phyloP scores from a whole-genome alignment of 768 basidiomycete species.

The Amanita molliuscula region DNA sequence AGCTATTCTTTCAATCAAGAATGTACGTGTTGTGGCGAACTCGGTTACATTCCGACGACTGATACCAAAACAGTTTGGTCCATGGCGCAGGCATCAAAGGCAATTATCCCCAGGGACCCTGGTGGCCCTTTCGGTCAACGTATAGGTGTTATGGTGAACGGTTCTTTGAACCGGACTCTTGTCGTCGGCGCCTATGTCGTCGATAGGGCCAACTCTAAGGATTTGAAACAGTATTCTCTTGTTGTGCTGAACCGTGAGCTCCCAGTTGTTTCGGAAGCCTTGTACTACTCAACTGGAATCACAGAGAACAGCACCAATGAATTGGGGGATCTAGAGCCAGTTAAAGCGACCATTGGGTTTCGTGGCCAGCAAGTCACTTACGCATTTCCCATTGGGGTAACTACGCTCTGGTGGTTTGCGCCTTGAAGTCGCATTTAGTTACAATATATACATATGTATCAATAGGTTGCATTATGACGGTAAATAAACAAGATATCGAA shows the following conservation, averaged over 20 bases:
- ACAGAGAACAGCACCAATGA: conserved; percentile 32
- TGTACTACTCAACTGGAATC: neutral
- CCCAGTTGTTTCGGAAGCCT: neutral
- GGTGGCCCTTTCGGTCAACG: conserved; percentile 63
- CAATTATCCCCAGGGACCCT: conserved; percentile 55
- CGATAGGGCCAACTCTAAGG: conserved; percentile 35
- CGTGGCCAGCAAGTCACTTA: conserved; percentile 57
- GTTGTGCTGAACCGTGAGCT: conserved; percentile 63
- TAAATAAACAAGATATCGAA: too few species aligned
- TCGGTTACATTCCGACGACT: neutral
- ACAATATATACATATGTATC: neutral
- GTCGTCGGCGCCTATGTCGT: conserved; percentile 62
- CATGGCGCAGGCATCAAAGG: conserved; percentile 70
- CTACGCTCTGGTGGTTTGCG: conserved; percentile 43
- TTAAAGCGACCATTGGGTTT: conserved; percentile 53
- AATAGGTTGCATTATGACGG: too few species aligned
- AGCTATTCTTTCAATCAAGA: conserved; percentile 58
- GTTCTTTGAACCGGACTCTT: conserved; percentile 45
- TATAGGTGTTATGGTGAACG: conserved; percentile 53
- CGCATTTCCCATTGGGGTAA: conserved; percentile 72
- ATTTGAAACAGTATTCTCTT: conserved; percentile 57
- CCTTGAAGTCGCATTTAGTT: neutral
- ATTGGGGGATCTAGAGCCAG: conserved; percentile 45
- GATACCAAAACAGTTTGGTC: conserved; percentile 39
- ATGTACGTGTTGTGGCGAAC: neutral